Base-by-base conservation (phyloP, 2,329 filamentous ascomycete species). In the Huntiella decipiens region DNA sequence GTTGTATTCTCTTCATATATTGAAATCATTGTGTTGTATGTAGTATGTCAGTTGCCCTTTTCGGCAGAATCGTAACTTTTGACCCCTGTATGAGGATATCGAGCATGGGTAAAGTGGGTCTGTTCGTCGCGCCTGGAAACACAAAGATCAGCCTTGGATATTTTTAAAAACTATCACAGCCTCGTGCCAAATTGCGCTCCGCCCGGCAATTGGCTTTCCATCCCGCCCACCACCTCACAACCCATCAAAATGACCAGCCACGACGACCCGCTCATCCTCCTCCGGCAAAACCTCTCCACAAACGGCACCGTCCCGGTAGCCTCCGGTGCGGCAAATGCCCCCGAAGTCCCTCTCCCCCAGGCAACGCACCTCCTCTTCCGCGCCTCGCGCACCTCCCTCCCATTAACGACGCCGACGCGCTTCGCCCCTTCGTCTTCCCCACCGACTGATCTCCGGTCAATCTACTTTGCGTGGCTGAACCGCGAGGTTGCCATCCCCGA, bases 401-500 rank as follows among this genome's bases (percentile, higher is more conserved):
- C 79, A 1, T 73, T 94, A 53, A 76, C 74, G 43, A 71, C 73
- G 11, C 70, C 79, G 7, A 98, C 91, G 53, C 84, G 91, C 55
- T 96, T 96, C 66, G 44, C 43, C 28, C 72, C 82, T 50, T 13
- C 44, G 11, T 31, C 28, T 2, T 16, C 11, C 13, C 19, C 41
- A 3, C 13, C 36, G 10, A 78, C 94, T 56, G 84, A 95, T 59
- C 69, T 98, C 54, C 85, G 91, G 58, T 91, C 82, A 60, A 88
- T 95, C 63, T 95, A 88, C 67, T 94, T 96, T 58, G 86, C 86
- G 47, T 98, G 86, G 85, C 70, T 83, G 56, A 92, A 95, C 64
- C 85, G 86, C 61, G 88, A 96, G 65, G 77, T 81, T 46, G 77
- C 81, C 46, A 86, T 93, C 53, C 82, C 83, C 8, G 85, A 93